Evolutionary conservation across 495 filamentous ascomycete species (phyloP), one percentile per base, ranked within the genome.

Genomic region (Jackrogersella minutella): DNA sequence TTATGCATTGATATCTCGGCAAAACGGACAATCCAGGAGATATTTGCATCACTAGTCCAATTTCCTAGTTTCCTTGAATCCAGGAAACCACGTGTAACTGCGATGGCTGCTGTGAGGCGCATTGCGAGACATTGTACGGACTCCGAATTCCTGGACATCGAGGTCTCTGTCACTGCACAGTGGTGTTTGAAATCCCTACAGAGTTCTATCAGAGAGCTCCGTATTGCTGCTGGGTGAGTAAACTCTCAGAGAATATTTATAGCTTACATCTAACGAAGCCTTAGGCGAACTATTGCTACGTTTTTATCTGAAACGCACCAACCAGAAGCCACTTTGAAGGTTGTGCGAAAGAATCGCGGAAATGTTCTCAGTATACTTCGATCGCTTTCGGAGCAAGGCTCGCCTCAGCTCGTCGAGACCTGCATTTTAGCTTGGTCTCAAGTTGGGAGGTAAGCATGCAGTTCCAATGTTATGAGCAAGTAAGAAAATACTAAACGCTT

Each of bases 121-220:
- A 77, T 91, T 17, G 74, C 90, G 16, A 82, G 82, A 44, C 92
- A 96, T 76, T 86, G 85, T 0, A 73, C 76, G 1, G 78, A 82
- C 56, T 43, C 76, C 5, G 76, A 79, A 9, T 80, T 90, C 57
- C 76, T 94, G 57, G 85, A 93, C 62, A 76, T 97, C 2, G 83
- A 85, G 36, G 78, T 70, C 5, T 92, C 90, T 6, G 61, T 75
- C 0, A 79, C 90, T 39, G 93, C 92, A 0, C 87, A 92, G 69
- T 93, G 91, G 83, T 95, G 92, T 70, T 74, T 98, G 1, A 83
- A 88, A 57, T 92, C 90, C 2, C 78, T 97, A 17, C 85, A 86
- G 46, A 97, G 93, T 72, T 94, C 93, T 5, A 75, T 90, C 19
- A 86, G 95, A 71, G 95, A 98, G 71, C 79, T 98, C 49, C 88